Evolutionary conservation across 2,329 filamentous ascomycete species (phyloP).

Genomic region (Nigrospora oryzae): DNA sequence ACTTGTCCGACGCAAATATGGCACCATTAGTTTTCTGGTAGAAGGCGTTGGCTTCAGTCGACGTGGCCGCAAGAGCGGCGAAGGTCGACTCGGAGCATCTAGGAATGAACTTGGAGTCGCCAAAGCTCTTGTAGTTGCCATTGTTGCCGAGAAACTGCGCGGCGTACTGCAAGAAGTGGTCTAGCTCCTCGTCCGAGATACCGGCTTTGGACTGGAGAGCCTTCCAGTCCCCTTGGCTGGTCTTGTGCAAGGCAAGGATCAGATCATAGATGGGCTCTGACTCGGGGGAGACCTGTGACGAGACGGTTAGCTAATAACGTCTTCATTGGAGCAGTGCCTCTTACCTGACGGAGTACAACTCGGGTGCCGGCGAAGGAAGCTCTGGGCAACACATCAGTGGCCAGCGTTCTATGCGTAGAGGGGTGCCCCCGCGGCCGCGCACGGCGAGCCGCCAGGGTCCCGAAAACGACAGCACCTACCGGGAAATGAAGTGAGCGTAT

Average conservation of each 20-base stretch:
- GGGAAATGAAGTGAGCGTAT: constrained; percentile 86
- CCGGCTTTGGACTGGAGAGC: constrained; percentile 55
- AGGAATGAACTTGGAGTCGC: constrained; percentile 77
- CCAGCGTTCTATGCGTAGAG: not conserved
- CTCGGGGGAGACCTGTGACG: constrained; percentile 75
- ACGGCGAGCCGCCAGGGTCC: constrained; percentile 4
- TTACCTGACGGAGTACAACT: no score
- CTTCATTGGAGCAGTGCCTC: no score
- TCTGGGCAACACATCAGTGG: constrained; percentile 29
- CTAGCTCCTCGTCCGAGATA: constrained; percentile 55
- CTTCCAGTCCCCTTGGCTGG: constrained; percentile 62
- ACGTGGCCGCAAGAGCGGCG: constrained; percentile 53
- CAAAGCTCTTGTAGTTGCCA: constrained; percentile 83
- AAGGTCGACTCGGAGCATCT: constrained; percentile 57
- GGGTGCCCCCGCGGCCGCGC: not conserved
- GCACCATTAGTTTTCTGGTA: constrained; percentile 62
- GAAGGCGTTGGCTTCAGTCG: constrained; percentile 51
- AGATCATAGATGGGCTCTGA: constrained; percentile 75
- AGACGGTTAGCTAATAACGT: constrained; percentile 40
- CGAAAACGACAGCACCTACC: constrained; percentile 35
- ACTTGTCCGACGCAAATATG: constrained; percentile 60
- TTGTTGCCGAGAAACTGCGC: constrained; percentile 72
- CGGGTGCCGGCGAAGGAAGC: constrained; percentile 70
- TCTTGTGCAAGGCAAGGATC: constrained; percentile 63
- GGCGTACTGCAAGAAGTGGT: constrained; percentile 67